Base-by-base conservation (phyloP, 2,329 filamentous ascomycete species). In the Beauveria sp. region DNA sequence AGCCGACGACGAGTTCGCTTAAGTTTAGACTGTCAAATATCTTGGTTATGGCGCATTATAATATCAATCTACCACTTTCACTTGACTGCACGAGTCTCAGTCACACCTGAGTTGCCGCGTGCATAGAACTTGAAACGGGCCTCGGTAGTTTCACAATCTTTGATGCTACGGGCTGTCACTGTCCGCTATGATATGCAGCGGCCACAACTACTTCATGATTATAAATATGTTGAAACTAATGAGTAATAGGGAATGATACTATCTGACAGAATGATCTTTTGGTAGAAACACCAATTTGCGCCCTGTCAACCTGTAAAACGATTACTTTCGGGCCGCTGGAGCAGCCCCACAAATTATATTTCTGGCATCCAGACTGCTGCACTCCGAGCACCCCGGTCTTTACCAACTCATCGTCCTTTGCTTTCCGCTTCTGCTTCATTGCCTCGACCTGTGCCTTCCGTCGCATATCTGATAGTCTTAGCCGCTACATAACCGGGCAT, bases 1-100 rank as follows among this genome's bases (percentile, higher is more conserved):
- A 65, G 72, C 73, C 20, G 74, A 76, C 57, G 76, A 77, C 59
- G 76, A 78, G 69, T 77, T 77, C 70, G 75, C 75, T 38, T 77
- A 72, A 65, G 53, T 22, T 49, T 28, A 55, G 31, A 42, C 34
- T 51, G 48, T 38, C 43, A n/a, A 5, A 24, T 52, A 60, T 52
- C n/a, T 52, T 60, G 58, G 58, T 60, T 53, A 60, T 20, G 40
- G 58, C 58, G 58, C 38, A 46, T 60, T n/a, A 53, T 26, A 53
- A 51, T 34, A 46, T 34, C 34, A 31, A 31, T 59, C 24, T 42
- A 31, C 8, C 38, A 20, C 8, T 51, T 45, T 50, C 5, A 9
- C 28, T 24, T 34, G 16, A 6, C 5, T 16, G 34, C 34, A 28
- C 14, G 12, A 22, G 16, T 18, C 12, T 22, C 22, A 4, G 12